phyloP scores from a whole-genome alignment of 805 yeast species.

The Wickerhamiella kurtzmanii region DNA sequence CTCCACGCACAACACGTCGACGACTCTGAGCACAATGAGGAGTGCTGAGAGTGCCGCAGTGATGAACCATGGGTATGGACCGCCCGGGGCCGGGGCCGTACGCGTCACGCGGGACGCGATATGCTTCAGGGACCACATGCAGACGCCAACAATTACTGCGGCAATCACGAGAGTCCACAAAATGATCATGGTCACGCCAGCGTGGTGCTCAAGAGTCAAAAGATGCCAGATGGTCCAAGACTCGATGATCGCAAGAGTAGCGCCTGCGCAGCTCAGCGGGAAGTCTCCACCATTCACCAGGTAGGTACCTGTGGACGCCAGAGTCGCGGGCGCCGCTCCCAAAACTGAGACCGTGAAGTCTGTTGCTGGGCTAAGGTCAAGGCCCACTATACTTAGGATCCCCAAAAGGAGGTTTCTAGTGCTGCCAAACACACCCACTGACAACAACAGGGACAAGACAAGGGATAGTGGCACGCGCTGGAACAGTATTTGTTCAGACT shows the following conservation, averaged over 20 bases:
- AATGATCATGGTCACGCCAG: conserved; percentile 6
- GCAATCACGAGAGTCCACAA: conserved; percentile 7
- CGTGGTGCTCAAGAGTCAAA: neutral
- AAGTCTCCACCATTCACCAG: conserved; percentile 14
- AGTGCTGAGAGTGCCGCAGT: neutral
- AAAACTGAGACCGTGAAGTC: conserved; percentile 11
- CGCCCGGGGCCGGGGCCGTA: conserved; percentile 2
- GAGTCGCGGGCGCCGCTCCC: conserved; percentile 12
- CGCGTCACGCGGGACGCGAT: conserved; percentile 7
- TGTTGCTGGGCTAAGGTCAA: conserved; percentile 5
- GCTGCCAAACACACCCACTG: conserved; percentile 14
- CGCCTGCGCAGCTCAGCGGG: neutral
- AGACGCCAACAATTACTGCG: conserved; percentile 1
- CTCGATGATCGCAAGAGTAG: neutral
- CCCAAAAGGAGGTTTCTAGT: conserved; percentile 14
- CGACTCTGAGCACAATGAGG: conserved; percentile 5
- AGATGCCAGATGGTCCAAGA: neutral
- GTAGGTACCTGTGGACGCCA: conserved; percentile 13
- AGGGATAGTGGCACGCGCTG: conserved; percentile 15
- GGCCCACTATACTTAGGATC: conserved; percentile 16
- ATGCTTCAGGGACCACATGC: conserved; percentile 6
- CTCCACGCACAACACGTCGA: conserved; percentile 3
- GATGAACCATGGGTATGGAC: neutral
- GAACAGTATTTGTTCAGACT: conserved; percentile 17
- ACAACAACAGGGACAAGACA: conserved; percentile 9